Evolutionary conservation across 2,329 filamentous ascomycete genomes (phyloP).

Genomic region (Ceratocystis colombiana): DNA sequence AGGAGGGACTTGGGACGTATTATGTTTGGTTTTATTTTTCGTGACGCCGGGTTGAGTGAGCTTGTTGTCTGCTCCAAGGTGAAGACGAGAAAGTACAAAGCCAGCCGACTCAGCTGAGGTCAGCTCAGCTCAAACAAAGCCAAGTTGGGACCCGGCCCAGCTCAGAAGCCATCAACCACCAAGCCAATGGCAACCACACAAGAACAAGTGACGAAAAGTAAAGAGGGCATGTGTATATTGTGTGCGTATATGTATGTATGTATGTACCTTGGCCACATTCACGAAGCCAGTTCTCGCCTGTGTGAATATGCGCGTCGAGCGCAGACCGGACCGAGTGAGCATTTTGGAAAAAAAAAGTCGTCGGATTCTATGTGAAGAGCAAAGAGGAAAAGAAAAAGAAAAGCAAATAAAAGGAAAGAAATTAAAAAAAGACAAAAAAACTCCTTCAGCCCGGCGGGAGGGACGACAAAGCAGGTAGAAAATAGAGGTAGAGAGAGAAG

Average conservation of each 20-base stretch:
- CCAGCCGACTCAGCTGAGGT: too few species aligned
- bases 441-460: conserved; percentile 25
- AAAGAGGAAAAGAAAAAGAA: conserved; percentile 23
- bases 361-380: conserved; percentile 26
- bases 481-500: conserved; percentile 7
- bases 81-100: neutral
- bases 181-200: neutral
- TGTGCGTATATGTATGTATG: conserved; percentile 31
- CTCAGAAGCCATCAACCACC: conserved; percentile 1
- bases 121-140: neutral
- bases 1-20: too few species aligned
- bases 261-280: conserved; percentile 60
- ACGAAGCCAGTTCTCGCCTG: conserved; percentile 63
- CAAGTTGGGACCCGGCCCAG: neutral
- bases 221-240: neutral
- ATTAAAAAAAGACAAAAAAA: conserved; percentile 26
- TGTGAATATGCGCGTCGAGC: conserved; percentile 77
- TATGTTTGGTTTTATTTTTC: too few species aligned
- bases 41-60: too few species aligned
- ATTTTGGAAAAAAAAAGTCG: conserved; percentile 48
- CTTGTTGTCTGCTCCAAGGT: too few species aligned
- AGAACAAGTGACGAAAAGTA: neutral
- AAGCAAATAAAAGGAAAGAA: conserved; percentile 23
- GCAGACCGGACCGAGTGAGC: conserved; percentile 87
- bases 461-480: conserved; percentile 20